Conservation (phyloP, 176 grass and related monocot genomes). For the Carex littledalei region DNA sequence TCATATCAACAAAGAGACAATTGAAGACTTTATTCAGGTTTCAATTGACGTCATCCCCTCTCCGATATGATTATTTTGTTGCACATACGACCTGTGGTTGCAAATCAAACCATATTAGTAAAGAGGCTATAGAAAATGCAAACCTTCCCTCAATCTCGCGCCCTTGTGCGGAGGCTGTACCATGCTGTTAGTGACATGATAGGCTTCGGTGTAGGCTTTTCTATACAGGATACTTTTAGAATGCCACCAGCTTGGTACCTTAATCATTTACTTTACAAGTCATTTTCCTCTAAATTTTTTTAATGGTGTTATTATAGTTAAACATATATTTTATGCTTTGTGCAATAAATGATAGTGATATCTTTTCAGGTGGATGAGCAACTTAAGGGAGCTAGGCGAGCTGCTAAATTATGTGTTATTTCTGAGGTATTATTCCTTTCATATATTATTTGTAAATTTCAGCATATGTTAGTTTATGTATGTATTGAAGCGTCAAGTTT, state of each 20-base stretch:
- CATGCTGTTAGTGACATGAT: neutral
- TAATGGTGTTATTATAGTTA: neutral
- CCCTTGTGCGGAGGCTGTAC: neutral
- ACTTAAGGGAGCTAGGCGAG: conserved; percentile 32
- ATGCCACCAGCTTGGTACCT: neutral
- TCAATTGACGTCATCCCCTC: neutral
- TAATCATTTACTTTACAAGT: neutral
- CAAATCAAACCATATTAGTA: neutral
- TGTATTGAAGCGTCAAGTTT: neutral
- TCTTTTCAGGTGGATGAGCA: conserved; percentile 46
- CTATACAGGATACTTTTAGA: neutral
- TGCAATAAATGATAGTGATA: conserved; percentile 8
- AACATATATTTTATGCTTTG: neutral
- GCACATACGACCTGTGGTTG: neutral
- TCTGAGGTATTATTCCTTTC: conserved; percentile 35
- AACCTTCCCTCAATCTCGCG: neutral
- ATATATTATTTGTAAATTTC: conserved; percentile 8
- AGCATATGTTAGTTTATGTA: neutral
- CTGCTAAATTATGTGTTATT: conserved; percentile 48
- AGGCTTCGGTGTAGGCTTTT: too few species aligned
- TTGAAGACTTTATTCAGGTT: conserved; percentile 61
- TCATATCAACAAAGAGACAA: conserved; percentile 47
- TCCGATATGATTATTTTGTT: neutral
- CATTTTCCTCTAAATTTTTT: neutral
- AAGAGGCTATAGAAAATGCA: neutral